Base-by-base conservation (phyloP, 495 filamentous ascomycete species). In the Tetracladium setigerum region DNA sequence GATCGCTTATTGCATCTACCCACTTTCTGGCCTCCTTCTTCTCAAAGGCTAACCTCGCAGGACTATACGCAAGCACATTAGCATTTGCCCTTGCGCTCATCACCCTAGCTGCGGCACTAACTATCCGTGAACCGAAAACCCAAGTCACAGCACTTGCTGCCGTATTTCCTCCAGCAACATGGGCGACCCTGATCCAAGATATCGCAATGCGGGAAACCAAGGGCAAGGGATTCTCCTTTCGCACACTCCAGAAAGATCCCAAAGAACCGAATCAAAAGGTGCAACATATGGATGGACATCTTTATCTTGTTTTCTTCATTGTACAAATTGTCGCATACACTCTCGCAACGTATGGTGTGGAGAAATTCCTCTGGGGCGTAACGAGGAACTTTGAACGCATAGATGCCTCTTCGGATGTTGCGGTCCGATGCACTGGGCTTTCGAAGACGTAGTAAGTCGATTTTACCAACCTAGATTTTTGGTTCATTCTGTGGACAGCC, bases 41-140 rank as follows among this genome's bases (percentile, higher is more conserved):
- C 50, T 55, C 55, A 7, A 74, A 70, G 45, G 68, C 70, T 12
- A 68, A 74, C 46, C 60, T 74, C 0, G 69, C 67, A 10, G 68
- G 70, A 10, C 67, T 71, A 36, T 69, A 65, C 17, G 58, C 65
- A 2, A 61, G 57, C 12, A 67, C 70, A 13, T 49, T 62, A 4
- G 57, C 58, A 2, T 67, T 72, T 44, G 50, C 71, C n/a, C 55
- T 72, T 8, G 68, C 70, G 0, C 59, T 74, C n/a, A 57, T 67
- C 4, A 57, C 62, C 5, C 22, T 27, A 3, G 22, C 22, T 27
- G 22, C 22, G 22, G 22, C 22, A 27, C 22, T 27, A 5, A 34
- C 30, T n/a, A 5, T 17, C 7, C 9, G 4, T 1, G 14, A 39
- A 12, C 30, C 36, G 16, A 27, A 27, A 27, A 11, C 33, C 16